These are phyloP conservation scores for Tulasnella sp. DNA, from an alignment of 768 basidiomycete species.

Conservation along the genomic window DNA sequence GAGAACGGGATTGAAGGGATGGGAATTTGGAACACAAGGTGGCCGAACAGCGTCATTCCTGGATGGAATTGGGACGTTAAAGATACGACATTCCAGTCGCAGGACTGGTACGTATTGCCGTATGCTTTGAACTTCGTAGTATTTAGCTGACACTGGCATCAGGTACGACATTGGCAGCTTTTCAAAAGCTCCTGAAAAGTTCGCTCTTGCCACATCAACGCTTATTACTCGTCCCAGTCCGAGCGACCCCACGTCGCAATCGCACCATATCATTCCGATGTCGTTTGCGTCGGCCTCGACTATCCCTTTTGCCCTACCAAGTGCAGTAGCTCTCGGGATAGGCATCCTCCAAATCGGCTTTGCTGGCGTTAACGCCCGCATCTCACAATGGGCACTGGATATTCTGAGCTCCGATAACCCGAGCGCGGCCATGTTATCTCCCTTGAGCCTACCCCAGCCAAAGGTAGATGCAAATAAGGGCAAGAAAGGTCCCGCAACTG, in stretches of 20 bases:
- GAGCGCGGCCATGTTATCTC: background rate
- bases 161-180: conserved; percentile 83
- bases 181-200: conserved; percentile 80
- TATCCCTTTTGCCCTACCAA: conserved; percentile 75
- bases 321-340: conserved; percentile 64
- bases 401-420: conserved; percentile 37
- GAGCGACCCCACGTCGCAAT: conserved; percentile 32
- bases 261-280: conserved; percentile 53
- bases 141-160: conserved; percentile 15
- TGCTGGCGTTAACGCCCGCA: conserved; percentile 58
- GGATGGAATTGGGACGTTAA: conserved; percentile 74
- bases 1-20: conserved; percentile 61
- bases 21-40: conserved; percentile 81
- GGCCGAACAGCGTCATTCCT: conserved; percentile 72
- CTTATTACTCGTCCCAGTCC: conserved; percentile 41
- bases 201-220: conserved; percentile 50
- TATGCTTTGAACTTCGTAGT: conserved; percentile 3
- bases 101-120: conserved; percentile 66
- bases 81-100: conserved; percentile 62
- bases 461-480: conserved; percentile 3
- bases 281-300: conserved; percentile 77
- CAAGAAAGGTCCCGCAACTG: conserved; percentile 6
- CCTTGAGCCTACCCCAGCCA: background rate
- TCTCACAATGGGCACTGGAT: conserved; percentile 66
- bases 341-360: background rate